Conservation (phyloP, 352 stramenopile species). For the Pythium rhizo-oryzae region DNA sequence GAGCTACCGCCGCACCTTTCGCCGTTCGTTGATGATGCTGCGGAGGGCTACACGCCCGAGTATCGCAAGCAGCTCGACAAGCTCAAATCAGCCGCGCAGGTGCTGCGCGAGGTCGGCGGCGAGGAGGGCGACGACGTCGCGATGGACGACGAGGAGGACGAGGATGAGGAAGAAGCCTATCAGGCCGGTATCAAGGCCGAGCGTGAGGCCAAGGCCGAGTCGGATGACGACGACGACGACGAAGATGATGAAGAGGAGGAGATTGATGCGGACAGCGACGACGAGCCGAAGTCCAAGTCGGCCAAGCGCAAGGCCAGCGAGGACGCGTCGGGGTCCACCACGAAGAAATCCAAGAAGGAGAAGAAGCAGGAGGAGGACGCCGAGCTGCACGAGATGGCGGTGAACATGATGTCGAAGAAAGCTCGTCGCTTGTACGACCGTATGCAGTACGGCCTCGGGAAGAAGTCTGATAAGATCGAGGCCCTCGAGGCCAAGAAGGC, state of each 20-base stretch:
- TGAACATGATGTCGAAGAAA: conserved; percentile 95
- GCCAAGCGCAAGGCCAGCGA: conserved; percentile 53
- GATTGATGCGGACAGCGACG: conserved; percentile 46
- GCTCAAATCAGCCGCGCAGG: conserved; percentile 78
- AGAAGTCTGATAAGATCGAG: conserved; percentile 88
- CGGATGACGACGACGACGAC: conserved; percentile 40
- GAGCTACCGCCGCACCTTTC: conserved; percentile 91
- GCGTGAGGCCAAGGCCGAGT: conserved; percentile 47
- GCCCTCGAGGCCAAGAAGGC: conserved; percentile 79
- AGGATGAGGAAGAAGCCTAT: conserved; percentile 77
- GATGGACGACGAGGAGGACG: conserved; percentile 37
- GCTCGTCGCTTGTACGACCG: conserved; percentile 89
- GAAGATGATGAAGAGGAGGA: conserved; percentile 40
- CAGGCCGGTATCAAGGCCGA: conserved; percentile 82
- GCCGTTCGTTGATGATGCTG: conserved; percentile 97
- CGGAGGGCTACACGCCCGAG: conserved; percentile 97
- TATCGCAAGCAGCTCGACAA: conserved; percentile 93
- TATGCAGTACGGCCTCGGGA: conserved; percentile 91
- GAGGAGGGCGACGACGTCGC: conserved; percentile 44
- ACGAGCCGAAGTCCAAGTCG: conserved; percentile 35
- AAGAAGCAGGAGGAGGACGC: conserved; percentile 81
- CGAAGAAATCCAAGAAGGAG: conserved; percentile 74
- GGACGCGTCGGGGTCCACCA: conserved; percentile 1
- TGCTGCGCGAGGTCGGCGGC: conserved; percentile 61
- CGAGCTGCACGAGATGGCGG: conserved; percentile 86